Base-by-base conservation (phyloP, 805 yeast species). In the Candida pseudoglaebosa region DNA sequence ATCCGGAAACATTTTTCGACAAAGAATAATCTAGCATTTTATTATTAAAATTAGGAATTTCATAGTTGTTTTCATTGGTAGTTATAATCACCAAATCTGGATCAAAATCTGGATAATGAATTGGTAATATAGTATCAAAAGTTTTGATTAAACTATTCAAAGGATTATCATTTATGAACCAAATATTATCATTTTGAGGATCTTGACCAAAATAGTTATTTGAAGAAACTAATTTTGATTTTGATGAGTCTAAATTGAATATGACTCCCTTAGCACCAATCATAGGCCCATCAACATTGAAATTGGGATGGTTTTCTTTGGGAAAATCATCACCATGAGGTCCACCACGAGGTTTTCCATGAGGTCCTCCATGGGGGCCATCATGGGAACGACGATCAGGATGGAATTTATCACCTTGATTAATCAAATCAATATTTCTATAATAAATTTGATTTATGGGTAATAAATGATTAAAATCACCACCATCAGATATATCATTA, bases 61-160 rank as follows among this genome's bases (percentile, higher is more conserved):
- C 28, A 3, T 35, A 36, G 9, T 32, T 9, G 4, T 62, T 65
- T 42, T 57, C 62, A 40, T 56, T 55, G 12, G 71, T 69, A 3
- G 70, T 70, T 6, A 61, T 30, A 13, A 65, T 31, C 9, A 65
- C 56, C 46, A 64, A 50, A 37, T 64, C 69, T 0, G 64, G 61
- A 4, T 24, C 28, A 41, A 64, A 57, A 3, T 44, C 47, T 0
- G 59, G 55, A 32, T 53, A 47, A 45, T 47, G 48, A 4, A 31
- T 34, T 1, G 65, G 62, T 14, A 62, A 37, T 19, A 65, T 50
- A 10, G 49, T 45, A 28, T 57, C 54, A 15, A 57, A 41, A 2
- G 58, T 64, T 4, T 60, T 42, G 3, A 53, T 36, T 29, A 65
- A 46, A 1, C 57, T 38, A 30, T 52, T 50, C 6, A 57, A 29